Evolutionary conservation across 1,284 basidiomycete genomes (phyloP).

Genomic region (Ganoderma resinaceum): DNA sequence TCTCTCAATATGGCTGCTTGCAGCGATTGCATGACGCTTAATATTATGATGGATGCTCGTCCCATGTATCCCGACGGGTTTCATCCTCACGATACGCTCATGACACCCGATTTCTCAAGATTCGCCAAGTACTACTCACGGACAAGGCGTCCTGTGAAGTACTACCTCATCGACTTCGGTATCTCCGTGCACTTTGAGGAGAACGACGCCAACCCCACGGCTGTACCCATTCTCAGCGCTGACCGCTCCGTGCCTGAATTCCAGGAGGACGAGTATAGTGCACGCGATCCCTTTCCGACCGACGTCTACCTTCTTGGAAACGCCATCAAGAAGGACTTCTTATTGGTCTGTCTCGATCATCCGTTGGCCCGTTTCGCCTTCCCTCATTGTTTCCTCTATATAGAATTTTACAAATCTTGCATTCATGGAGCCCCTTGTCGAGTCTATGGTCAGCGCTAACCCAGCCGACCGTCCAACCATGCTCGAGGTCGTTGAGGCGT

Average conservation of each 20-base stretch:
- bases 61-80: slow-evolving; percentile 37
- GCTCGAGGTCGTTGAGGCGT: not conserved
- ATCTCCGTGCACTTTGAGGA: slow-evolving; percentile 35
- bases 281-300: slow-evolving; percentile 29
- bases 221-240: slow-evolving; percentile 37
- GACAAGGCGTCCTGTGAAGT: slow-evolving; percentile 38
- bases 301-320: slow-evolving; percentile 35
- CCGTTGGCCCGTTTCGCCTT: not conserved
- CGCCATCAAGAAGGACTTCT: slow-evolving; percentile 35
- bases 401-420: slow-evolving; percentile 4
- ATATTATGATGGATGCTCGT: slow-evolving; percentile 47
- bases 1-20: not conserved
- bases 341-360: not conserved
- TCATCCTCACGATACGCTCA: slow-evolving; percentile 31
- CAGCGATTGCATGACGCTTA: slow-evolving; percentile 46
- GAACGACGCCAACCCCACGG: slow-evolving; percentile 28
- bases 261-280: slow-evolving; percentile 9
- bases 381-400: not conserved
- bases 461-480: not conserved
- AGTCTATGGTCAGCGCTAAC: not conserved
- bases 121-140: slow-evolving; percentile 36
- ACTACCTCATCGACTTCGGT: slow-evolving; percentile 45
- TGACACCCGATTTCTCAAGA: slow-evolving; percentile 27
- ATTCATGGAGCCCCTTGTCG: slow-evolving; percentile 6
- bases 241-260: slow-evolving; percentile 36